Percentiles rank a stretch among this genome's conserved stretches.
phyloP scores from a whole-genome alignment of 345 rosid species.

The Brassica juncea region DNA sequence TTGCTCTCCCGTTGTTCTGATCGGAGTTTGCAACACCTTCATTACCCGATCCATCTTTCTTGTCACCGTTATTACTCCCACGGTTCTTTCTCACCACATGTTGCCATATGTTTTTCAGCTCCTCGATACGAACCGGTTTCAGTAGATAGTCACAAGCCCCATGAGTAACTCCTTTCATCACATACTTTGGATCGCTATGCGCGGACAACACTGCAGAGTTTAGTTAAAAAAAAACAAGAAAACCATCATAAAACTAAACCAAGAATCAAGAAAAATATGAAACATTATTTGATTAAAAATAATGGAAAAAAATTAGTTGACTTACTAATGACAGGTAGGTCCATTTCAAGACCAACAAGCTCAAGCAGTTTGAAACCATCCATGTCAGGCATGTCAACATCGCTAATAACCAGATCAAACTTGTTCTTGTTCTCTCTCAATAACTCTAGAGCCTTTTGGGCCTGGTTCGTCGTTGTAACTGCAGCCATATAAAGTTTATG shows the following conservation, averaged over 20 bases:
- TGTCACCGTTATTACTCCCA: slow-evolving; percentile 43
- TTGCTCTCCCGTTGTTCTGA: slow-evolving; percentile 53
- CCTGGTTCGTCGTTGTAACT: slow-evolving; percentile 89
- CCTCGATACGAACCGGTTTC: slow-evolving; percentile 91
- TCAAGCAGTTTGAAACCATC: slow-evolving; percentile 96
- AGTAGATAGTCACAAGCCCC: slow-evolving; percentile 94
- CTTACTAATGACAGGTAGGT: slow-evolving; percentile 97
- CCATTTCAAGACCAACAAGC: slow-evolving; percentile 98
- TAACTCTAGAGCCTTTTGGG: slow-evolving; percentile 77
- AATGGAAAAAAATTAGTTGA: slow-evolving; percentile 29
- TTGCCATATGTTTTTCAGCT: slow-evolving; percentile 93
- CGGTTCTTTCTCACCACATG: slow-evolving; percentile 75
- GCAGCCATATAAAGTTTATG: slow-evolving; percentile 25
- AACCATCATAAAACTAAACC: background rate
- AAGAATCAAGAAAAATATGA: background rate
- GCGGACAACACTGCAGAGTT: slow-evolving; percentile 79
- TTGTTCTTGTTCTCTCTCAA: slow-evolving; percentile 84
- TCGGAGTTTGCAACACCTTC: slow-evolving; percentile 50
- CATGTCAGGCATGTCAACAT: slow-evolving; percentile 99
- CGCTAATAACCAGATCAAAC: slow-evolving; percentile 92
- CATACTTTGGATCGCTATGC: slow-evolving; percentile 77
- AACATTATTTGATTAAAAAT: background rate
- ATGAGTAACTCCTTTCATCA: slow-evolving; percentile 86
- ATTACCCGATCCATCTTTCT: slow-evolving; percentile 42
- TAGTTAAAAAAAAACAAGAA: background rate